These are phyloP conservation scores for Trametes sp. DNA, from an alignment of 1,284 basidiomycete species.

Conservation along the genomic window DNA sequence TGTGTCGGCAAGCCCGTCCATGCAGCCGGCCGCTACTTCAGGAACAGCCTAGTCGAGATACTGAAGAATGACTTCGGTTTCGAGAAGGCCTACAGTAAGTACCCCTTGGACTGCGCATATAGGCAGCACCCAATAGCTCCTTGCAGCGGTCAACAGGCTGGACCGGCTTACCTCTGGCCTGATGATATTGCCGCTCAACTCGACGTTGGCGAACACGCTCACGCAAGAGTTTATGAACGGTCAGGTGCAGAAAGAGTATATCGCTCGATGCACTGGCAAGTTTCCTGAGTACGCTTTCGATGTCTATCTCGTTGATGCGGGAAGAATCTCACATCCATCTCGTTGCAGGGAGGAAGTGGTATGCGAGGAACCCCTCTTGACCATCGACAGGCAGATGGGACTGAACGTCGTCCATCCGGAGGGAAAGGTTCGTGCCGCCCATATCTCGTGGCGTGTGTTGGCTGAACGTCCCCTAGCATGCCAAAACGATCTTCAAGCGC, in stretches of 20 bases:
- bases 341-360: slow-evolving; percentile 73
- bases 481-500: slow-evolving; percentile 90
- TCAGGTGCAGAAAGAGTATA: slow-evolving; percentile 88
- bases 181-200: slow-evolving; percentile 91
- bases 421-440: slow-evolving; percentile 72
- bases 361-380: slow-evolving; percentile 90
- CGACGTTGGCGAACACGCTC: slow-evolving; percentile 74
- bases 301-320: background rate
- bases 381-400: slow-evolving; percentile 95
- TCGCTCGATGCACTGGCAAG: slow-evolving; percentile 84
- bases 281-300: slow-evolving; percentile 72
- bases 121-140: slow-evolving; percentile 8
- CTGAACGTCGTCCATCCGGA: slow-evolving; percentile 94
- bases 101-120: background rate
- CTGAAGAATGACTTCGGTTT: slow-evolving; percentile 87
- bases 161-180: slow-evolving; percentile 96
- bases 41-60: slow-evolving; percentile 90
- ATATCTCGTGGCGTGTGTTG: background rate
- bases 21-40: slow-evolving; percentile 87
- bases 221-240: slow-evolving; percentile 86
- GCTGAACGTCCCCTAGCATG: slow-evolving; percentile 57
- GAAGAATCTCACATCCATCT: background rate
- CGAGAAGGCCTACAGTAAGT: slow-evolving; percentile 81
- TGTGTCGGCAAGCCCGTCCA: slow-evolving; percentile 76
- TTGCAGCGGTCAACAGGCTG: slow-evolving; percentile 89